Evolutionary conservation across 805 yeast species (phyloP), one percentile per base, ranked within the genome.

Genomic region (Kodamaea neixiangensis): DNA sequence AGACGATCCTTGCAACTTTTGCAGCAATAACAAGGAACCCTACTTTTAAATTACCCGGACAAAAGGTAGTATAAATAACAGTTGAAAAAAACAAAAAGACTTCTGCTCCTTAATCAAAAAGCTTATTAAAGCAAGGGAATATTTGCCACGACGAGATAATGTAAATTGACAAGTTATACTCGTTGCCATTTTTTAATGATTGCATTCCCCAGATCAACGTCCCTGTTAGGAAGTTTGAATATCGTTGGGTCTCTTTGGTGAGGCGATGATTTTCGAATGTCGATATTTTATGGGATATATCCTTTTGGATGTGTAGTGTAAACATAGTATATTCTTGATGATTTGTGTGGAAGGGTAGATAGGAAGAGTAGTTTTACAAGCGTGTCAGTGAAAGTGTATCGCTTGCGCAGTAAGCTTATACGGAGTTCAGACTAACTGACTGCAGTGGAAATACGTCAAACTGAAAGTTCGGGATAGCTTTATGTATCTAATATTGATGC

Each of bases 131-230:
- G 63, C 60, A 62, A 75, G 85, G 81, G 82, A 79, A 72, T 71
- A 72, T 77, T 78, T 81, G 86, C 86, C 86, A 81, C 86, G 86
- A 73, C 85, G 85, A 70, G 78, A 68, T 76, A 75, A 79, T 76
- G 81, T 69, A 76, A 53, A 76, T 74, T 73, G 74, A 77, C 83
- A 79, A 79, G 83, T 79, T 76, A 75, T 72, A 68, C 73, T 69
- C 85, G 85, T 80, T 81, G 86, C 86, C 86, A 81, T 80, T 69
- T 73, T 52, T 55, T 60, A 64, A 62, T 66, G 67, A 65, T 62
- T 56, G 60, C 66, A 65, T 73, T 80, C 81, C 85, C 85, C 69
- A 81, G 83, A 81, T 53, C 53, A 71, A 62, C 70, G 41, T 56
- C 68, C 85, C 84, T 73, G 64, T 68, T 76, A 80, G 85, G 86